Evolutionary conservation across 805 yeast species (phyloP), one percentile per base, ranked within the genome.

Genomic region (Yamadazyma ubonensis): DNA sequence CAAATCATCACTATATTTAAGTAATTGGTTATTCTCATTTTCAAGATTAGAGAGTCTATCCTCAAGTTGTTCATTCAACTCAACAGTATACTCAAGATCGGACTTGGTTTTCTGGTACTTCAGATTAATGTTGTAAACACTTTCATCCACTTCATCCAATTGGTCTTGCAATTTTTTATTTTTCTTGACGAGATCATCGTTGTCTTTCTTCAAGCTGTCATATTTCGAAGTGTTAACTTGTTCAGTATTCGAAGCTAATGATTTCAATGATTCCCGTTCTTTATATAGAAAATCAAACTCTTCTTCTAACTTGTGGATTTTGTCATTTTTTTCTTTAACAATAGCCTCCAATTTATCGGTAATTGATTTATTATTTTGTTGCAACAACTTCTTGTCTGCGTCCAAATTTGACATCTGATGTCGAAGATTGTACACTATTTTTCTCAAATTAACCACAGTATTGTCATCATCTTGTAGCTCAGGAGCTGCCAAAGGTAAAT

Each of bases 1-100:
- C 33, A 62, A 49, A 4, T 61, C 61, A 29, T 60, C 63, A 36
- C 67, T 67, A 20, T 59, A 43, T 28, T 44, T 38, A 29, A 43
- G 39, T 22, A 56, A 30, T 25, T 49, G 44, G 6, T 42, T 34
- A 18, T 52, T 52, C 14, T 49, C 54, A 3, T 36, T 31, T 31
- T 69, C 53, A 41, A 68, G 46, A 26, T 56, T 37, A 37, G 58
- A 43, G 40, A 63, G 39, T 50, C 73, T 59, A 40, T 59, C 67
- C 19, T 61, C 63, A 15, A 74, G 62, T 19, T 73, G 72, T 34
- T 59, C 61, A 39, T 57, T 65, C 15, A 62, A 51, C 1, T 63
- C 51, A 5, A 57, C 33, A 64, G 63, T 30, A 63, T 58, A 29
- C 55, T 54, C 34, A 66, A 51, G 40, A 31, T 72, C 65, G 1